phyloP scores from a whole-genome alignment of 257 asterid species.

The Solanum raphanifolium region DNA sequence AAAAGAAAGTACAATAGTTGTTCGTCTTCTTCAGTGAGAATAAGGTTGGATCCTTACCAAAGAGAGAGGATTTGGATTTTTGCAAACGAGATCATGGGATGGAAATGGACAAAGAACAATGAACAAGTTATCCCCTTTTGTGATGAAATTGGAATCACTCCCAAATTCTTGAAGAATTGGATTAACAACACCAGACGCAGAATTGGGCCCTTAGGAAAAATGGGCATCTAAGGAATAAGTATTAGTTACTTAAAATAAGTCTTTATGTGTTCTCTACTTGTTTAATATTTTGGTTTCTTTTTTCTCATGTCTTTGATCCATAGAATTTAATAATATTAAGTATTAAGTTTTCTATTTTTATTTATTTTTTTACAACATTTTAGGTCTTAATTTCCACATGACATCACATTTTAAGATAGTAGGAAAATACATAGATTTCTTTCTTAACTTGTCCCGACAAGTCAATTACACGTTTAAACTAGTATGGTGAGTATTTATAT shows the following conservation, averaged over 20 bases:
- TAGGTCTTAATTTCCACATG: too few species aligned
- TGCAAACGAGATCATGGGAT: background rate
- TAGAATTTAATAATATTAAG: too few species aligned
- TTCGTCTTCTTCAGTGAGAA: background rate
- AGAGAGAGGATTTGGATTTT: background rate
- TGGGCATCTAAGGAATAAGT: background rate
- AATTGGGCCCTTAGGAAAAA: background rate
- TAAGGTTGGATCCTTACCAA: background rate
- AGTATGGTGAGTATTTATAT: too few species aligned
- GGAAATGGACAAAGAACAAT: background rate
- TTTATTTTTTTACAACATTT: too few species aligned
- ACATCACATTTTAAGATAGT: too few species aligned
- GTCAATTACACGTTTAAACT: too few species aligned
- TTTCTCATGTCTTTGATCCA: too few species aligned
- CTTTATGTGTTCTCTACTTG: background rate
- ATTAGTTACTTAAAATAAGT: background rate
- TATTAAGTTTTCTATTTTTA: too few species aligned
- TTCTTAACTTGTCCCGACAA: too few species aligned
- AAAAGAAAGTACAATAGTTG: background rate
- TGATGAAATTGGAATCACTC: background rate
- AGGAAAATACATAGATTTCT: too few species aligned
- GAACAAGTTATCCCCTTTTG: background rate
- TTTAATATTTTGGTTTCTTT: too few species aligned
- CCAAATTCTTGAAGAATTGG: background rate
- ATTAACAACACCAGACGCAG: background rate